Evolutionary conservation across 2,329 filamentous ascomycete species (phyloP), one percentile per base, ranked within the genome.

Genomic region (Sporothrix brasiliensis): DNA sequence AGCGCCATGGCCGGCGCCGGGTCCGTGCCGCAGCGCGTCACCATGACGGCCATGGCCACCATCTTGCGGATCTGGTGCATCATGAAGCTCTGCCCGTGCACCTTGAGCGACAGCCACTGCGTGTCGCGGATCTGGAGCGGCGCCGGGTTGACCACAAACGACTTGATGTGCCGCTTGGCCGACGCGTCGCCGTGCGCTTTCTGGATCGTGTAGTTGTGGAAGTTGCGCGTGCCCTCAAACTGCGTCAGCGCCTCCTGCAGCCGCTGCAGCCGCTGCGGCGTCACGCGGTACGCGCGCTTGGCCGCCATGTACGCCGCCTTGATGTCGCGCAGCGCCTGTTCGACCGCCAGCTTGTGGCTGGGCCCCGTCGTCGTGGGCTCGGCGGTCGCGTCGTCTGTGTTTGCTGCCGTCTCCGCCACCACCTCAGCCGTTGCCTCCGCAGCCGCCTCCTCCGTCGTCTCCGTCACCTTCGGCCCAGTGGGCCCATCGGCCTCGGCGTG

Each of bases 51-150:
- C 91, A 99, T 93, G 70, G 92, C 93, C 19, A 99, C 92, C 95
- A 99, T 98, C 82, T 98, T 99, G 77, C 95, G 91, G 80, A 99
- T 99, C 82, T 99, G 95, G 80, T 99, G 95, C 95, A 99, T 99
- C 95, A 99, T 99, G 85, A 99, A 99, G 77, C 91, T 94, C 81
- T 99, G 95, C 0, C 95, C 95, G 80, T 99, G 95, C 30, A 99
- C 94, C 79, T 97, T 97, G 74, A 98, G 85, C 56, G 91, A 95
- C 4, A 99, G 85, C 95, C 95, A 99, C 83, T 99, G 92, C 1
- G 93, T 97, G 77, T 94, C 89, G 79, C 92, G 88, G 80, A 97
- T 96, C 77, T 93, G 88, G 76, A 97, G 90, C 0, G 93, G 93
- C 67, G 87, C 83, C 3, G 83, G 82, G 79, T 93, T 91, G 71